Conservation (phyloP, 2,329 filamentous ascomycete species). For the Colletotrichum endophyticum region DNA sequence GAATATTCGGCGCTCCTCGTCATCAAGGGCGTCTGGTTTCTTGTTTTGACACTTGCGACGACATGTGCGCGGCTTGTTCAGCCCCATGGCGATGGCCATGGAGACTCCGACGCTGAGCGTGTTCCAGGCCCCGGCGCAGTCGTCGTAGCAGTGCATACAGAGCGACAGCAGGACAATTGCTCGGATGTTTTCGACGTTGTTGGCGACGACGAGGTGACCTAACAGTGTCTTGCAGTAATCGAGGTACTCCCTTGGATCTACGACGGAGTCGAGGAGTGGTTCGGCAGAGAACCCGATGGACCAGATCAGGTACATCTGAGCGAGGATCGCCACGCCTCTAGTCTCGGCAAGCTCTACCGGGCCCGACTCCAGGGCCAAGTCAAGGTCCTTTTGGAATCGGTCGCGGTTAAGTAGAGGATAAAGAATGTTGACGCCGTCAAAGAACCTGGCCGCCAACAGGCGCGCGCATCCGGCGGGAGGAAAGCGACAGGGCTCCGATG, state of each 20-base stretch:
- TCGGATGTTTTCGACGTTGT: conserved; percentile 23
- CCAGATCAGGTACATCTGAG: background rate
- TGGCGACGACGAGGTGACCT: conserved; percentile 21
- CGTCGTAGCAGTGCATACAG: conserved; percentile 19
- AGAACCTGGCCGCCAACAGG: background rate
- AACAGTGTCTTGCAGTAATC: conserved; percentile 23
- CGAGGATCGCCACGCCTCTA: background rate
- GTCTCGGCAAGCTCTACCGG: background rate
- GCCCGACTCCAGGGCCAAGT: background rate
- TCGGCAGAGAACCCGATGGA: background rate
- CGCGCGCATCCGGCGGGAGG: background rate
- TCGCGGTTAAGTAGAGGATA: conserved; percentile 4
- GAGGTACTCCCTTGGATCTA: conserved; percentile 7
- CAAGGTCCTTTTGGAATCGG: background rate
- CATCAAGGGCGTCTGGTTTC: background rate
- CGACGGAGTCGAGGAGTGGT: background rate
- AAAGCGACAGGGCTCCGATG: background rate
- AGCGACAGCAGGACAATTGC: conserved; percentile 22
- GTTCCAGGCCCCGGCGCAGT: conserved; percentile 28
- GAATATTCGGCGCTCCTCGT: background rate
- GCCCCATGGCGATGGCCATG: conserved; percentile 28
- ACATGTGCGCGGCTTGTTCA: conserved; percentile 20
- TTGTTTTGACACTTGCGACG: background rate
- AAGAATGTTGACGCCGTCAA: conserved; percentile 2
- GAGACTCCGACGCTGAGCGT: conserved; percentile 25